Evolutionary conservation across 805 yeast species (phyloP), one percentile per base, ranked within the genome.

Genomic region (Suhomyces sp.): DNA sequence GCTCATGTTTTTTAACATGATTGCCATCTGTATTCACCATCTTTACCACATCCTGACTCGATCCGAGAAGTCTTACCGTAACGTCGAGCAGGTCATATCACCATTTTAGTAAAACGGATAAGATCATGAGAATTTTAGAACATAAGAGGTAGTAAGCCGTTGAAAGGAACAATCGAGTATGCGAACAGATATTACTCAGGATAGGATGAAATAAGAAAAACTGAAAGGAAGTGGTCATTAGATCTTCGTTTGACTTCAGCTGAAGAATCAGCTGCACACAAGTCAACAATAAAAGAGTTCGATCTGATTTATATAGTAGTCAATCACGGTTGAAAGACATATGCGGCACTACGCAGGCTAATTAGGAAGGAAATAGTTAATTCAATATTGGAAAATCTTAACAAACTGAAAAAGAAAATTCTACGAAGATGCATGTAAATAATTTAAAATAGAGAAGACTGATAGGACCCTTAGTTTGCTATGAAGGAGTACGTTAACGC

Each of bases 21-120:
- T 72, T 23, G 77, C 68, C 26, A 73, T 75, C 49, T 57, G 66
- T 29, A 60, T 73, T 36, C 79, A 74, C 52, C 80, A 75, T 53
- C 51, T 74, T 23, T 72, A 63, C 54, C 64, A 65, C 57, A 65
- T 65, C 50, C 54, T 66, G 6, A 57, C 70, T 23, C 60, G 61
- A 38, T 59, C 69, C 4, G 64, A 65, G 31, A 69, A 63, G 52
- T 58, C 66, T 44, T 74, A 74, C 55, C 60, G 71, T 49, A 66
- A 68, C 26, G 57, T 74, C 29, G 77, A 73, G 29, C 75, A 71
- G 47, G 66, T 60, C 27, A 60, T 68, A 35, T 71, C 76, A 12
- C 76, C 77, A 10, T 73, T 65, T 51, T 71, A 64, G 17, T 33
- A 33, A n/a, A 6, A 33, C 10, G 29, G 29, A 9, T 9, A 27